Conservation (phyloP, 1,284 basidiomycete genomes). For the Athelia sp. region DNA sequence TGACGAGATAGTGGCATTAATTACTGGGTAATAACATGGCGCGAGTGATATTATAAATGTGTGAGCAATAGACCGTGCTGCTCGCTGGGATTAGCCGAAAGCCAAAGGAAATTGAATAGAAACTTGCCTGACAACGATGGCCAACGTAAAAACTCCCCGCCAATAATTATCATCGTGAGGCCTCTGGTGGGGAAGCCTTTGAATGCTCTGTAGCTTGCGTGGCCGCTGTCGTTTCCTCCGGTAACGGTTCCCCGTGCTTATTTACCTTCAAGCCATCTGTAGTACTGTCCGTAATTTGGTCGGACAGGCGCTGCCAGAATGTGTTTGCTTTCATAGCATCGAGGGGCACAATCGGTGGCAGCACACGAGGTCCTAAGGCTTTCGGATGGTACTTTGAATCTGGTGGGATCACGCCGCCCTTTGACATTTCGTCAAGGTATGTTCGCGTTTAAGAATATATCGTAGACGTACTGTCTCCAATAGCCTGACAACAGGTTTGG, state of each 20-base stretch:
- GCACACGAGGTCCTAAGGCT: constrained; percentile 13
- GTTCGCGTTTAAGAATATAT: not conserved
- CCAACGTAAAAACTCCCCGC: too few species aligned
- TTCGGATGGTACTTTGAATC: constrained; percentile 48
- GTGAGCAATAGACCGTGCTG: too few species aligned
- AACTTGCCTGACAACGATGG: too few species aligned
- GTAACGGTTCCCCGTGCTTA: not conserved
- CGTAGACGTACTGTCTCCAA: constrained; percentile 69
- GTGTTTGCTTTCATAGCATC: not conserved
- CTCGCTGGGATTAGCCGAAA: too few species aligned
- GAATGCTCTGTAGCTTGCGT: too few species aligned
- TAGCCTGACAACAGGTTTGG: constrained; percentile 71
- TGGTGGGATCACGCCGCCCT: constrained; percentile 40
- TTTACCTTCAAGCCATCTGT: not conserved
- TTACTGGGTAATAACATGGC: constrained; percentile 20
- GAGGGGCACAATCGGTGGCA: constrained; percentile 1
- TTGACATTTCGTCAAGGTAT: constrained; percentile 32
- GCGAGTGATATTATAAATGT: constrained; percentile 1
- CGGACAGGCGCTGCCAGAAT: not conserved
- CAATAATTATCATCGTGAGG: too few species aligned
- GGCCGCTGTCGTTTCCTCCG: too few species aligned
- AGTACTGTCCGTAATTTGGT: not conserved
- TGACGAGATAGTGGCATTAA: constrained; percentile 47
- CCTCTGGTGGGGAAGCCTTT: too few species aligned
- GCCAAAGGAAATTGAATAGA: too few species aligned